These are phyloP conservation scores for Luffa aegyptiaca DNA, from an alignment of 306 rosid species.

Conservation along the genomic window DNA sequence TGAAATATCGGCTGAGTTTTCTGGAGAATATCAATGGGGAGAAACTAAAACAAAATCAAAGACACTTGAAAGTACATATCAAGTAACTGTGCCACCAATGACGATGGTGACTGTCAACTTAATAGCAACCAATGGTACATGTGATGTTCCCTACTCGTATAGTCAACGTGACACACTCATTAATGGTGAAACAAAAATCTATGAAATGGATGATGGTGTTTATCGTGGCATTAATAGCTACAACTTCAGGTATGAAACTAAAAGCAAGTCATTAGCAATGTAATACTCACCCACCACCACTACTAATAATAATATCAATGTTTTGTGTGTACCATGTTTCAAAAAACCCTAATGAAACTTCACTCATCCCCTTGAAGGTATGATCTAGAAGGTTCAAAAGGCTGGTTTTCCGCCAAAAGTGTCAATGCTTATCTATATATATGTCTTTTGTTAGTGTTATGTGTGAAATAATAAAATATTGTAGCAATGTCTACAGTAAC, in stretches of 20 bases:
- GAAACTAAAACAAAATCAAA: background rate
- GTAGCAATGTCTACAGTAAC: no score
- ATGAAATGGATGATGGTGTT: background rate
- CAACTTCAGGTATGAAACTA: background rate
- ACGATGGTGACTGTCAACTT: background rate
- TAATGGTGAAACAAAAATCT: background rate
- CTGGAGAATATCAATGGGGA: background rate
- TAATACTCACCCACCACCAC: no score
- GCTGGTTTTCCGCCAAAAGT: no score
- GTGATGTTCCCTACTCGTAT: background rate
- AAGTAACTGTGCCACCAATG: background rate
- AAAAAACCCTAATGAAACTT: no score
- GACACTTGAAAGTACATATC: background rate
- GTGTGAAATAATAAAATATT: no score
- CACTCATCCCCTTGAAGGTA: no score
- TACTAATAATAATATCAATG: no score
- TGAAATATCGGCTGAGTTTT: background rate
- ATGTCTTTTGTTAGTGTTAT: no score
- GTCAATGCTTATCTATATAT: no score
- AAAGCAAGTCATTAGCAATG: background rate
- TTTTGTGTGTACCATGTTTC: no score
- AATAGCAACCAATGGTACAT: background rate
- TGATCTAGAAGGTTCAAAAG: no score
- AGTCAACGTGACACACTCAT: background rate
- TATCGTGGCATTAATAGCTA: background rate